Base-by-base conservation (phyloP, 108 stramenopile genomes). In the Chaetoceros muelleri region DNA sequence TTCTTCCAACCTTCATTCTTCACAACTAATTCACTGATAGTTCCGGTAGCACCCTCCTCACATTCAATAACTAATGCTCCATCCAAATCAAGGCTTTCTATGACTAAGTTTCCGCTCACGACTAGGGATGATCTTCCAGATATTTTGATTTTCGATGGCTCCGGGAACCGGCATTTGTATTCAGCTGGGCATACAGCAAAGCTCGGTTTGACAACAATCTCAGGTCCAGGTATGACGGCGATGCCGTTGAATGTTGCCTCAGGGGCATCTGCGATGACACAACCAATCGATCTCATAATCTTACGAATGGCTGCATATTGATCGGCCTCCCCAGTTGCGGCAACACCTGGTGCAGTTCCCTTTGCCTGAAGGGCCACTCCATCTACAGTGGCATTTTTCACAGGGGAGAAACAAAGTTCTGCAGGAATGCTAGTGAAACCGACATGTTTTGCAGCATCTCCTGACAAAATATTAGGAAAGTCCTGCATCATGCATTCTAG, bases 401-500 rank as follows among this genome's bases (percentile, higher is more conserved):
- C 93, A 10, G 99, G 95, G 24, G 81, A 80, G 56, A 92, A 92
- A 74, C 91, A 97, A 40, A 96, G 52, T 58, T 91, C 93, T 24
- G 84, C 78, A 0, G 81, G 62, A 1, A 94, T 59, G 57, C 67
- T 81, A 34, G 98, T 99, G 64, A 96, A 99, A n/a, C 96, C 98
- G 24, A 97, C 96, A 30, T 75, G 74, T 21, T 77, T 82, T 21
- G 70, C 65, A 24, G 79, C 72, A 0, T 52, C 76, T 47, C 71
- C 72, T 22, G 67, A 62, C 28, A 98, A 64, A 24, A 95, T 73
- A 56, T 82, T 95, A 18, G 98, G 98, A 72, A 94, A 96, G 74
- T 99, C 98, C 77, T 94, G 93, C 90, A 94, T 95, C 92, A 97
- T 95, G 67, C 92, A 95, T 75, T 95, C 93, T 29, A 97, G 69